Evolutionary conservation across 2,329 filamentous ascomycete species (phyloP).

Genomic region (Proliferodiscus dingleyae): DNA sequence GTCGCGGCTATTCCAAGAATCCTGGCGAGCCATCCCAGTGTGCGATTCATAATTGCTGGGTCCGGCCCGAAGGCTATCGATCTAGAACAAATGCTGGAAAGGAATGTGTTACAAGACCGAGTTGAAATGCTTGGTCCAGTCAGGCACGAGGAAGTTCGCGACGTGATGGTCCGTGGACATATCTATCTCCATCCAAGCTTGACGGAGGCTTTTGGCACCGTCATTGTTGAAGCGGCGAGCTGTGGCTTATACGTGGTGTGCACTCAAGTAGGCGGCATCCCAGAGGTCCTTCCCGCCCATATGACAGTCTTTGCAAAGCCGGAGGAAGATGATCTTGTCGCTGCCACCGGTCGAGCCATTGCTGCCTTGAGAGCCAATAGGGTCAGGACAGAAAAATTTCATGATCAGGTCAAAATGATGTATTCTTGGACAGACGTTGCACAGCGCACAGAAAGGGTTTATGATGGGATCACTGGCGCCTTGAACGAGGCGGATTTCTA

Average conservation of each 20-base stretch:
- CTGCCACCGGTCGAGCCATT: conserved; percentile 85
- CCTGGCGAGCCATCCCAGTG: conserved; percentile 81
- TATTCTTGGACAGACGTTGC: conserved; percentile 98
- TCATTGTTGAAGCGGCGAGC: conserved; percentile 93
- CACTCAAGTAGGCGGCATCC: conserved; percentile 93
- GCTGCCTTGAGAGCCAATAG: conserved; percentile 78
- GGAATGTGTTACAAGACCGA: conserved; percentile 87
- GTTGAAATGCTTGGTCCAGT: conserved; percentile 90
- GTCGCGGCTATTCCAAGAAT: conserved; percentile 94
- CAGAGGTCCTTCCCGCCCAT: conserved; percentile 88
- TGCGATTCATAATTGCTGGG: conserved; percentile 93
- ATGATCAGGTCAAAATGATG: conserved; percentile 97
- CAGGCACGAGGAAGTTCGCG: conserved; percentile 90
- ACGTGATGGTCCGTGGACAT: conserved; percentile 95
- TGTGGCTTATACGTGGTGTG: conserved; percentile 96
- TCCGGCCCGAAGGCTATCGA: conserved; percentile 96
- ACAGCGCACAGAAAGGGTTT: conserved; percentile 87
- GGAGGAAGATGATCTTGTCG: conserved; percentile 90
- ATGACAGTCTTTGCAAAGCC: conserved; percentile 98
- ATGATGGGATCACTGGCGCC: conserved; percentile 85
- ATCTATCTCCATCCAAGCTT: conserved; percentile 94
- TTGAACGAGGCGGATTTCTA: conserved; percentile 86
- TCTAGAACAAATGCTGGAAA: conserved; percentile 95
- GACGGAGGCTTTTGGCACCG: conserved; percentile 95
- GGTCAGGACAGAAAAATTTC: conserved; percentile 87